Base-by-base conservation (phyloP, 192 early-diverging fungal species). In the Linderina pennispora region DNA sequence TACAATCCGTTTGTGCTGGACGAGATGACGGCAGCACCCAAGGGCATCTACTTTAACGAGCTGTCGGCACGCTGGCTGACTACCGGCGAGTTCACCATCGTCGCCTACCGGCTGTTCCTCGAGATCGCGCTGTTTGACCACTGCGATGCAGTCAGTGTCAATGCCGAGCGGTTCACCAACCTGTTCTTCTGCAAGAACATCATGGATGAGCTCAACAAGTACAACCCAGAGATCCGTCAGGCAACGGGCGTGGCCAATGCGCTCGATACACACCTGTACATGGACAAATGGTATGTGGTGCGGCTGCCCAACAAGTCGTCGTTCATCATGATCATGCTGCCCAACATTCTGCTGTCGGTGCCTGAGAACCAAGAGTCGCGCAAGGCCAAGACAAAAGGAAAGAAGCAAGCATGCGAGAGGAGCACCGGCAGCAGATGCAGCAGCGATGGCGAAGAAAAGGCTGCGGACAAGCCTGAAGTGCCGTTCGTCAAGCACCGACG, bases 241-340 rank as follows among this genome's bases (percentile, higher is more conserved):
- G 59, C 64, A 2, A 47, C 58, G 7, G 59, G 58, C 14, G 54
- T 67, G 22, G 55, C 70, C 2, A 74, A 74, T 22, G 70, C 45
- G 24, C 64, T 74, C 11, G 70, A 74, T 40, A 48, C 47, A 32
- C 58, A 74, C 28, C 33, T 67, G 14, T 74, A 58, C 36, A 45
- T 66, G 50, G 70, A 74, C 45, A 74, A 74, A 40, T 74, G 70
- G 70, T 74, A 55, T 45, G 70, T 66, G 8, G 48, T 53, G 32
- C 63, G 70, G 14, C 55, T 74, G 16, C 58, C 53, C 23, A 74
- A 74, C 47, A 74, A 62, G 48, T 43, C 50, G 21, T 66, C 70
- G 37, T 74, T 74, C 47, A 23, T 74, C 50, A 66, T 66, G 63
- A 59, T 74, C 16, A 54, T 65, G 11, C 6, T 74, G 28, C 70